Conservation (phyloP, 768 basidiomycete species). For the Coprinellus micaceus region DNA sequence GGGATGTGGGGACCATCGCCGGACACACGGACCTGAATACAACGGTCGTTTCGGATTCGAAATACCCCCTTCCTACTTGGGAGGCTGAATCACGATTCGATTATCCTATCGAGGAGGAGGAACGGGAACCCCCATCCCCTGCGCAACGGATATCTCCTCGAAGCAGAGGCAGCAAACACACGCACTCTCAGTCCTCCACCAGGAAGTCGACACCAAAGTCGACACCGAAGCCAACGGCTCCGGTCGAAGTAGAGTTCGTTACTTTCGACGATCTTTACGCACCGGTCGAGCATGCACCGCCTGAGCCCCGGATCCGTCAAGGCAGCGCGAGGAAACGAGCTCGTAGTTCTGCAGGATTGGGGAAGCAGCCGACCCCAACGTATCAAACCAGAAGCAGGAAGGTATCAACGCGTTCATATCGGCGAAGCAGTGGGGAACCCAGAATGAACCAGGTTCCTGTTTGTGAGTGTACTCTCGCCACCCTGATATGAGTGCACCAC, state of each 20-base stretch:
- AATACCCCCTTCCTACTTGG: not conserved
- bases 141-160: not conserved
- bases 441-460: conserved; percentile 10
- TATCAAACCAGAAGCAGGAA: not conserved
- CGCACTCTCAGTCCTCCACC: not conserved
- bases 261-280: not conserved
- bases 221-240: not conserved
- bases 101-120: not conserved
- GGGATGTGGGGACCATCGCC: not conserved
- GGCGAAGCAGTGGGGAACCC: conserved; percentile 3
- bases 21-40: conserved; percentile 1
- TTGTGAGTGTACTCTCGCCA: not conserved
- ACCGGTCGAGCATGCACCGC: not conserved
- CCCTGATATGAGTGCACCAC: not conserved
- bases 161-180: not conserved
- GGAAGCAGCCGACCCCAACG: not conserved
- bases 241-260: not conserved
- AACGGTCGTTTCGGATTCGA: conserved; percentile 2
- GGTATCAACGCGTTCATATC: not conserved
- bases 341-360: not conserved
- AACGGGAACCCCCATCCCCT: not conserved
- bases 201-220: not conserved
- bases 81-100: not conserved
- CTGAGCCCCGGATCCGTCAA: not conserved
- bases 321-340: not conserved